Conservation (phyloP, 345 rosid species). For the Hypericum perforatum region DNA sequence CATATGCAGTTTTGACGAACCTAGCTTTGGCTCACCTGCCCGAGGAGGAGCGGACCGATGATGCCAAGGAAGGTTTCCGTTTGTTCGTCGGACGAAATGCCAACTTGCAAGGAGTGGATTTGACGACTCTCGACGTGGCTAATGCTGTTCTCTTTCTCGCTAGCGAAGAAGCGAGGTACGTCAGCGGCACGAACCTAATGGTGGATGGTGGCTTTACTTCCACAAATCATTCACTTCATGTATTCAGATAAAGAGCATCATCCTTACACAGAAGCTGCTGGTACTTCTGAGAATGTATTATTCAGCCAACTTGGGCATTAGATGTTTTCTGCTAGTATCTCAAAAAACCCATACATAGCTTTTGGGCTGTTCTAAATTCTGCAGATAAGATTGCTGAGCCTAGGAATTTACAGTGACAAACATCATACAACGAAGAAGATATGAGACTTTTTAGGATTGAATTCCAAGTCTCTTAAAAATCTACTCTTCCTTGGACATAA, state of each 20-base stretch:
- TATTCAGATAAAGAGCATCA: conserved; percentile 41
- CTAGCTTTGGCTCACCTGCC: conserved; percentile 70
- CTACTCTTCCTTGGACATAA: too few relatives aligned
- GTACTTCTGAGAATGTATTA: too few relatives aligned
- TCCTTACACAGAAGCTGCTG: too few relatives aligned
- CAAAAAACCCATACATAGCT: too few relatives aligned
- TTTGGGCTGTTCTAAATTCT: too few relatives aligned
- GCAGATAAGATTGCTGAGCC: too few relatives aligned
- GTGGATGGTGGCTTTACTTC: conserved; percentile 81
- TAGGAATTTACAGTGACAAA: too few relatives aligned
- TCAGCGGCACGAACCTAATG: conserved; percentile 79
- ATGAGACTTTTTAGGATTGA: too few relatives aligned
- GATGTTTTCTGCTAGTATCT: too few relatives aligned
- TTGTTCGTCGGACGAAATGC: conserved; percentile 40
- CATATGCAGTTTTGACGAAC: conserved; percentile 56
- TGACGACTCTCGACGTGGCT: conserved; percentile 64
- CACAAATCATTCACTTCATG: conserved; percentile 49
- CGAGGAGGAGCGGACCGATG: conserved; percentile 65
- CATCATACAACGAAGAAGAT: too few relatives aligned
- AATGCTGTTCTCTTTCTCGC: conserved; percentile 77
- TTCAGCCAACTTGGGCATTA: too few relatives aligned
- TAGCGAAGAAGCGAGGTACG: conserved; percentile 72
- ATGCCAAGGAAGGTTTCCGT: conserved; percentile 39
- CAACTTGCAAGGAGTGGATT: conserved; percentile 68
- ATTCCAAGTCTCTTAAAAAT: too few relatives aligned